Base-by-base conservation (phyloP, 2,329 filamentous ascomycete species). In the Colletotrichum sublineola region DNA sequence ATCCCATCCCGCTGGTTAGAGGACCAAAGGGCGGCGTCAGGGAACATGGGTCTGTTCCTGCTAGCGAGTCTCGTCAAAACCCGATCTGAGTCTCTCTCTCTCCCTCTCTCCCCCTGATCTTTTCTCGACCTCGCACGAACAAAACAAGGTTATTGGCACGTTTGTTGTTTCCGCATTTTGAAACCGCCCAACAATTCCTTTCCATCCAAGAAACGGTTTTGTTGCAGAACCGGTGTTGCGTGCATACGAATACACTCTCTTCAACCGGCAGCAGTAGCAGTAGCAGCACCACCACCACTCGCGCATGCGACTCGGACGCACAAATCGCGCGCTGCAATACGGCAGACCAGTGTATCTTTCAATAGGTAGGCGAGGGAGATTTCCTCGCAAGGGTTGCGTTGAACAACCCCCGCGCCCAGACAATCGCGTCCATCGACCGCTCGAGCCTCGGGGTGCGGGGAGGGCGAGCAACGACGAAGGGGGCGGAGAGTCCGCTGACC, bases 1-100 rank as follows among this genome's bases (percentile, higher is more conserved):
- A 68, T 71, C 68, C 68, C 68, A 71, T 71, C 50, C n/a, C 33
- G 33, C n/a, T 24, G 46, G n/a, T 38, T 36, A 36, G 53, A 56
- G 53, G 53, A n/a, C 31, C 8, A 11, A 20, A 33, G 53, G 18
- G 33, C 46, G 33, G 31, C 20, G n/a, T 53, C 62, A 71, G 50
- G 42, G 57, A 38, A 38, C 53, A 56, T 56, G 53, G 53, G 53
- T 56, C 53, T 20, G 18, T 56, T 38, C 53, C 6, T 56, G 33
- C 20, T 12, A 56, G 33, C 15, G 52, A n/a, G 31, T 55, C 18
- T 31, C 9, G 9, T 11, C 14, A 29, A 9, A 18, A 3, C 20
- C n/a, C 20, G 53, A 38, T 18, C 33, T 24, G 53, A n/a, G 33
- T 3, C 20, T 48, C 44, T 48, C 44, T 48, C 29, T 53, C 52